Evolutionary conservation across 306 rosid genomes (phyloP), one percentile per base, ranked within the genome.

Genomic region (Gastrolobium bilobum): DNA sequence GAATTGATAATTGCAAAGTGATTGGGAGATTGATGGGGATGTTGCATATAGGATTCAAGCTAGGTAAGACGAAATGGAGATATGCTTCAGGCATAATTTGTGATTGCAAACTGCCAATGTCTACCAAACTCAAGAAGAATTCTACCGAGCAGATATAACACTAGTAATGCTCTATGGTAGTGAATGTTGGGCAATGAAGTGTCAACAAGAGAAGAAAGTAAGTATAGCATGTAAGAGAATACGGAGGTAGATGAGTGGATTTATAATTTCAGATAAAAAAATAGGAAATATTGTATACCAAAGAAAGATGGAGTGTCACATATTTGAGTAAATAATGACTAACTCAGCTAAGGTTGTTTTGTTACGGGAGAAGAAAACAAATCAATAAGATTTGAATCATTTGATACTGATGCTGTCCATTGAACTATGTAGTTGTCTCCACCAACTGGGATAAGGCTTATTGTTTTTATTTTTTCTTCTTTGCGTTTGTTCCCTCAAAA

Each of bases 401-500:
- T 11, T 30, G 10, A n/a, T 58, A 20, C 7, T 2, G 4, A 3
- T 51, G 42, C 20, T 71, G 47, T 62, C 47, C 11, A 14, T 50
- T 79, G 20, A 39, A n/a, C 34, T 39, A 63, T 63, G 48, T 52
- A 38, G n/a, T 2, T 31, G 53, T 72, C 69, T 73, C 13, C 14
- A 10, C 70, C 4, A n/a, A 10, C 29, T 64, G 6, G 37, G 31
- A 54, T 38, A 73, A 53, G 34, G 35, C 71, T 60, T 30, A 9
- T 33, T 52, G 29, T 14, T 58, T 13, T 54, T 44, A 30, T 13
- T 60, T 66, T 34, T 63, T 26, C 54, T 42, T 37, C 62, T 29
- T 69, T 54, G 63, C 29, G 42, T 79, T 42, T 48, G 13, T 48
- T 80, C 80, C n/a, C 39, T 71, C 8, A 38, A 10, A 69, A 44